Conservation (phyloP, 2,329 filamentous ascomycete genomes). For the Lanzia echinophila region DNA sequence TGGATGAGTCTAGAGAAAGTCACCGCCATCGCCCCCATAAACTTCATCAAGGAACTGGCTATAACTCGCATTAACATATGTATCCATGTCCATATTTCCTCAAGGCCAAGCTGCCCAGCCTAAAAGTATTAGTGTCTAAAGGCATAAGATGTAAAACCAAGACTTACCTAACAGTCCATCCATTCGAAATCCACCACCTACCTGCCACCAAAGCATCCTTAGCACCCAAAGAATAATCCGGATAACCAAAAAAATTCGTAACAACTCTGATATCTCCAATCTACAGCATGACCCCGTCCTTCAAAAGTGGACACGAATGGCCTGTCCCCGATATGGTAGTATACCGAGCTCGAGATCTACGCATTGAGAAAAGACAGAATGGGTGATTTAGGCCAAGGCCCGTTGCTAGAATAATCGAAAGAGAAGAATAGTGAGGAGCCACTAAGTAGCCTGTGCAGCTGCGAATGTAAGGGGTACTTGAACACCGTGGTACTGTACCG, state of each 20-base stretch:
- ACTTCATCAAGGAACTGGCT: background rate
- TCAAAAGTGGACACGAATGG: constrained; percentile 1
- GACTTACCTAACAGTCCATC: background rate
- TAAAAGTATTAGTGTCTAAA: background rate
- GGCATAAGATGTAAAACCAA: background rate
- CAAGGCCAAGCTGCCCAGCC: background rate
- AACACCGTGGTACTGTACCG: constrained; percentile 20
- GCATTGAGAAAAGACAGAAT: background rate
- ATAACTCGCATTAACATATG: background rate
- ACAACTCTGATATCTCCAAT: background rate
- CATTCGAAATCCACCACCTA: background rate
- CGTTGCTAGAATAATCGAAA: constrained; percentile 25
- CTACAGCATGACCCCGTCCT: background rate
- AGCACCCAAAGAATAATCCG: background rate
- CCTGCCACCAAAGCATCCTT: background rate
- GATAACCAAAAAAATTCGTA: background rate
- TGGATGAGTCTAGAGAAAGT: background rate
- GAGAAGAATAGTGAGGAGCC: constrained; percentile 28
- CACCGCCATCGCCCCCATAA: background rate
- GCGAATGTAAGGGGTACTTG: constrained; percentile 22
- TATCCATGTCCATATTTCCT: background rate
- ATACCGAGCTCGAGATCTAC: background rate
- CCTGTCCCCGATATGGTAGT: background rate
- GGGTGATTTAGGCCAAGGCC: background rate
- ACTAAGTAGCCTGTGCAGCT: constrained; percentile 22